Percentiles rank a stretch among this genome's conserved stretches.
Evolutionary conservation across 1,284 basidiomycete species (phyloP).

Genomic region (Papiliotrema flavescens): DNA sequence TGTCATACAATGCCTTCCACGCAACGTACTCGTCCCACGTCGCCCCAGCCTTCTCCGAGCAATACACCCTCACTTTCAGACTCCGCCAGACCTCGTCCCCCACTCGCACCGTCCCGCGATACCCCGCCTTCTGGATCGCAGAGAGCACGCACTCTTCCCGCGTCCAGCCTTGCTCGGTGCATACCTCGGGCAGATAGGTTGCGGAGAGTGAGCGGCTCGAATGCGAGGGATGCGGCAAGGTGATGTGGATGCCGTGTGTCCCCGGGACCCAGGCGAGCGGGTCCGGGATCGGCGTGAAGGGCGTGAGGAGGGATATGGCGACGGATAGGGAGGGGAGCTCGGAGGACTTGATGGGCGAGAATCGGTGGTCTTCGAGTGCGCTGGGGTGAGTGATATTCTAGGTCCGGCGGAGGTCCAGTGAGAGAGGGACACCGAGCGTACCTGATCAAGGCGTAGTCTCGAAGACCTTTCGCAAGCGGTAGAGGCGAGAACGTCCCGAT

Average conservation of each 20-base stretch:
- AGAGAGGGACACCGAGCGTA: constrained; percentile 18
- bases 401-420: neutral
- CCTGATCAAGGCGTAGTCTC: constrained; percentile 86
- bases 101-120: constrained; percentile 63
- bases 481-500: constrained; percentile 89
- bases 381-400: constrained; percentile 20
- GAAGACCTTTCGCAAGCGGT: constrained; percentile 69
- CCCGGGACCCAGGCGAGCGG: constrained; percentile 93
- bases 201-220: constrained; percentile 67
- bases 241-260: constrained; percentile 85
- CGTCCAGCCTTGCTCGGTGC: constrained; percentile 88
- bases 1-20: constrained; percentile 56
- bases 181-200: constrained; percentile 92
- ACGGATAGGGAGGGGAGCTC: constrained; percentile 66
- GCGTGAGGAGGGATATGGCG: constrained; percentile 85
- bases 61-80: constrained; percentile 77
- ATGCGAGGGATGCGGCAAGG: constrained; percentile 72
- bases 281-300: constrained; percentile 78
- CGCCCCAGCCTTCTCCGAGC: constrained; percentile 69
- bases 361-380: constrained; percentile 54
- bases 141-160: constrained; percentile 83
- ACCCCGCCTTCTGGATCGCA: constrained; percentile 90
- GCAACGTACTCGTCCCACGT: constrained; percentile 71
- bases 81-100: constrained; percentile 70
- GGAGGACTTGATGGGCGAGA: constrained; percentile 63